A percentile compares a stretch with the other conserved stretches of the same genome.
Evolutionary conservation across 768 basidiomycete species (phyloP).

Genomic region (Tubosaeta brunneosetosa): DNA sequence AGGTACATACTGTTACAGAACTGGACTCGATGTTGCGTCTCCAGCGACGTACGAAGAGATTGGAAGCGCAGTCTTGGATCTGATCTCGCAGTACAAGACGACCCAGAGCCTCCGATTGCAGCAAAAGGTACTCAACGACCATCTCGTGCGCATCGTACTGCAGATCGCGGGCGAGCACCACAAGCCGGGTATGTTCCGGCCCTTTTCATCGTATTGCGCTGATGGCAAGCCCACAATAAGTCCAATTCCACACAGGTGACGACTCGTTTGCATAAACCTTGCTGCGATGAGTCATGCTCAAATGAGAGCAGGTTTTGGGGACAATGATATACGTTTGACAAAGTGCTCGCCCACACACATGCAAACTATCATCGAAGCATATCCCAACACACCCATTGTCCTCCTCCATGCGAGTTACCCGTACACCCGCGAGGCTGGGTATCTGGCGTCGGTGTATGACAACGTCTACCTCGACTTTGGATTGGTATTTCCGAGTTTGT

Average conservation of each 20-base stretch:
- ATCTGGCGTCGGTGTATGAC: conserved; percentile 62
- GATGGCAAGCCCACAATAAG: conserved; percentile 21
- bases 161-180: conserved; percentile 45
- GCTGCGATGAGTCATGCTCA: not conserved
- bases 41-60: conserved; percentile 24
- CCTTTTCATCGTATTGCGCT: not conserved
- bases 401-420: conserved; percentile 78
- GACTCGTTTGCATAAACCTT: not conserved
- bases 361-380: conserved; percentile 63
- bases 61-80: conserved; percentile 29
- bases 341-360: conserved; percentile 61
- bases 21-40: conserved; percentile 55
- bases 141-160: conserved; percentile 53
- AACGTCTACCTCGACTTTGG: conserved; percentile 82
- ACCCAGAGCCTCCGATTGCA: conserved; percentile 46
- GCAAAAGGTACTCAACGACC: conserved; percentile 63
- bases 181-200: conserved; percentile 52
- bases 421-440: conserved; percentile 72
- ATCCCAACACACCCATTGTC: conserved; percentile 56
- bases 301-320: conserved; percentile 49
- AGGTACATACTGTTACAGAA: conserved; percentile 30
- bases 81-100: conserved; percentile 34
- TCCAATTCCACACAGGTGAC: conserved; percentile 74
- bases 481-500: conserved; percentile 69
- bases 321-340: conserved; percentile 59